Base-by-base conservation (phyloP, 2,329 filamentous ascomycete species). In the Diaporthe humulicola region DNA sequence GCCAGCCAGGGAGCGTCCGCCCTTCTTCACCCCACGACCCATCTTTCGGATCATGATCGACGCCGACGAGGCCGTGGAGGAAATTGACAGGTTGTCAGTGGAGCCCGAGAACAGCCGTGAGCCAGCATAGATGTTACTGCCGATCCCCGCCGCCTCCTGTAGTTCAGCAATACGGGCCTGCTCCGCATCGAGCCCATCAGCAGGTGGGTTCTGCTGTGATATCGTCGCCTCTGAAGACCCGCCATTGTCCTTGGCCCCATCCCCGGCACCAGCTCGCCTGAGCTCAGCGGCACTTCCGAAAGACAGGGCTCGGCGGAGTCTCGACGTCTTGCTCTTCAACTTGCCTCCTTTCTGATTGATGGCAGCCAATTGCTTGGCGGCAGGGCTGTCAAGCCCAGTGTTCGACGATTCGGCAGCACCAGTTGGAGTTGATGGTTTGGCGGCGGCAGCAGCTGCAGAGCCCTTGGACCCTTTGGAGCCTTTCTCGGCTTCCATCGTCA, bases 21-120 rank as follows among this genome's bases (percentile, higher is more conserved):
- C 93, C 85, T 97, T 97, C 89, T 98, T 98, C 92, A 98, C 94
- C n/a, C 96, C 96, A 78, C 95, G 95, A 73, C 97, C 97, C 97
- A 99, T 99, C 87, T 99, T 99, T 71, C 97, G 92, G 78, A 99
- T 94, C 95, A 97, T 97, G 79, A 97, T 92, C 40, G 95, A 97
- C 45, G 95, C 95, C 28, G 95, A 97, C 9, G 95, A 97, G 28
- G 95, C 95, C 14, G 95, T 97, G 5, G 95, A 97, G 1, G 94
- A 96, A 77, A 97, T 95, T 19, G 95, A 97, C 58, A 99, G 85
- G 79, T 98, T 98, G 84, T 99, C 97, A 0, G 95, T 98, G 6
- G 97, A 99, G 19, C 95, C 94, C 22, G 93, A 91, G 82, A 98
- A 98, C 77, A 96, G 90, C 77, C 93, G 93, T 74, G 93, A 94